Evolutionary conservation across 371 early-diverging fungal genomes (phyloP).

Genomic region (Lichtheimia ornata): DNA sequence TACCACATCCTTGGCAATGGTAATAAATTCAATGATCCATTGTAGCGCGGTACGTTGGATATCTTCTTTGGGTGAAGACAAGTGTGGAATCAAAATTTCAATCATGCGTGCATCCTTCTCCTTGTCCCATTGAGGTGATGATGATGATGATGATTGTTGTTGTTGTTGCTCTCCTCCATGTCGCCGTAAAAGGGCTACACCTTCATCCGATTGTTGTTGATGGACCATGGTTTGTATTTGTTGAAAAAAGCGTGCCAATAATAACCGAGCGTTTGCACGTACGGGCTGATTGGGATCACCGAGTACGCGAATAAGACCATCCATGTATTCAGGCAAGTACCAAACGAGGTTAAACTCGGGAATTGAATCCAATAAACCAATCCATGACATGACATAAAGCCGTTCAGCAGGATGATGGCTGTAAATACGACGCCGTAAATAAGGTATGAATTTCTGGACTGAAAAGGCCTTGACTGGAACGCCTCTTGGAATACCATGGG

Average conservation of each 20-base stretch:
- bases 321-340: conserved; percentile 85
- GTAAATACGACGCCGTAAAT: conserved; percentile 83
- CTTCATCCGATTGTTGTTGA: conserved; percentile 12
- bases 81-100: conserved; percentile 74
- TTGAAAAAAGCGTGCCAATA: conserved; percentile 73
- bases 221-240: conserved; percentile 74
- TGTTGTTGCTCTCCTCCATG: background rate
- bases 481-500: conserved; percentile 24
- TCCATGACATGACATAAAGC: conserved; percentile 92
- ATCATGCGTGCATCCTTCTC: conserved; percentile 79
- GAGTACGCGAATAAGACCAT: conserved; percentile 81
- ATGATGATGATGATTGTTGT: conserved; percentile 8
- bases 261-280: conserved; percentile 65
- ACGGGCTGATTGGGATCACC: conserved; percentile 87
- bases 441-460: conserved; percentile 85
- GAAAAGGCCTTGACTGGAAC: conserved; percentile 67
- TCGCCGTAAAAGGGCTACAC: background rate
- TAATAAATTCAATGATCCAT: conserved; percentile 86
- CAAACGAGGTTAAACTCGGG: conserved; percentile 87
- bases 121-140: conserved; percentile 36
- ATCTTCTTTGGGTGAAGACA: conserved; percentile 78
- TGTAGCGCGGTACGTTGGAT: conserved; percentile 82
- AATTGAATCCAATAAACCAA: conserved; percentile 79
- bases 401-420: conserved; percentile 82
- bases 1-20: conserved; percentile 74